Evolutionary conservation across 2,329 filamentous ascomycete genomes (phyloP).

Genomic region (Microascus cirrosus): DNA sequence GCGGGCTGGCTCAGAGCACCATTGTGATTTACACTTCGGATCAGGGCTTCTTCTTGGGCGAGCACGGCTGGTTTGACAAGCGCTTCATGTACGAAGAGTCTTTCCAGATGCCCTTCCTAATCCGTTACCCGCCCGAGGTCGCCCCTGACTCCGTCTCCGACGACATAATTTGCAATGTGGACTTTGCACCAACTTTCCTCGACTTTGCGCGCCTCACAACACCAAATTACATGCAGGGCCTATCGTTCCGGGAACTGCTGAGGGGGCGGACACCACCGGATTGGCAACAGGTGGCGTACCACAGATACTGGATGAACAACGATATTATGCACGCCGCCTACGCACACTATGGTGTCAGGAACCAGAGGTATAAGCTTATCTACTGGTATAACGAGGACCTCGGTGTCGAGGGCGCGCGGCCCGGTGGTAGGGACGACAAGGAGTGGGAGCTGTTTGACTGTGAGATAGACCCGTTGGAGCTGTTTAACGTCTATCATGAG

Average conservation of each 20-base stretch:
- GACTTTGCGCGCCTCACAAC: slow-evolving; percentile 27
- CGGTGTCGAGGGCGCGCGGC: slow-evolving; percentile 29
- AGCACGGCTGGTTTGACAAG: slow-evolving; percentile 48
- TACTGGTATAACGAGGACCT: slow-evolving; percentile 44
- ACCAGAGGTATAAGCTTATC: slow-evolving; percentile 42
- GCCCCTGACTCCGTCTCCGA: slow-evolving; percentile 23
- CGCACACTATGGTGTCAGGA: slow-evolving; percentile 39
- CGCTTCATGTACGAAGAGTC: slow-evolving; percentile 46
- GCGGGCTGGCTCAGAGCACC: slow-evolving; percentile 30
- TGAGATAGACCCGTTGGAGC: slow-evolving; percentile 33
- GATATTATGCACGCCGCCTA: slow-evolving; percentile 36
- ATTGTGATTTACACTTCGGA: slow-evolving; percentile 43
- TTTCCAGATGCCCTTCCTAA: slow-evolving; percentile 44
- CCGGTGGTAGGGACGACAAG: slow-evolving; percentile 25
- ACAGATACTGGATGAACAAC: slow-evolving; percentile 45
- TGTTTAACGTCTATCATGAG: slow-evolving; percentile 33
- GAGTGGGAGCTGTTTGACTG: slow-evolving; percentile 47
- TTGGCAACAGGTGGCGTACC: slow-evolving; percentile 41
- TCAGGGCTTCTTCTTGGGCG: slow-evolving; percentile 44
- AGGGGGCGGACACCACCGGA: slow-evolving; percentile 22
- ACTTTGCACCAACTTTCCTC: slow-evolving; percentile 39
- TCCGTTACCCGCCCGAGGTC: slow-evolving; percentile 32
- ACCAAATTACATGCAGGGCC: slow-evolving; percentile 41
- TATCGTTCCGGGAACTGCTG: slow-evolving; percentile 27
- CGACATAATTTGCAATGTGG: slow-evolving; percentile 41